Evolutionary conservation across 495 filamentous ascomycete species (phyloP).

Genomic region (Margaritispora aquatica): DNA sequence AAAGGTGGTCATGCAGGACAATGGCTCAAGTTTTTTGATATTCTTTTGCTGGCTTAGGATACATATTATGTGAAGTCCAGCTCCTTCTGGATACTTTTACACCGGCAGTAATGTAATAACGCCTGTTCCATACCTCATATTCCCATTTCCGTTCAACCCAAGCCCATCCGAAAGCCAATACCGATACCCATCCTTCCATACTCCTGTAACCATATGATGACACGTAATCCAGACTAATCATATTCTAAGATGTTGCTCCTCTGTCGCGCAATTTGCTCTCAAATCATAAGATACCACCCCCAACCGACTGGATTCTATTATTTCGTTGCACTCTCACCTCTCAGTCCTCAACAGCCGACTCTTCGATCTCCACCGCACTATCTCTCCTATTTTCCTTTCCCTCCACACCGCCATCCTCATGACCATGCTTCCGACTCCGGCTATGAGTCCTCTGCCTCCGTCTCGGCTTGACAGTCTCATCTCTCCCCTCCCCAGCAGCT

Average conservation of each 20-base stretch:
- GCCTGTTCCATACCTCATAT: neutral
- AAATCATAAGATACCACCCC: too few species aligned
- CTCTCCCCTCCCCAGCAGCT: neutral
- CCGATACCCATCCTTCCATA: neutral
- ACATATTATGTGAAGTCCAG: neutral
- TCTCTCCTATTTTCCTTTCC: neutral
- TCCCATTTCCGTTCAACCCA: neutral
- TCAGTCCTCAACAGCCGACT: neutral
- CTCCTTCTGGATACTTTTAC: neutral
- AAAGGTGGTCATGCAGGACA: too few species aligned
- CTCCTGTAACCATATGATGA: neutral
- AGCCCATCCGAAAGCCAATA: neutral
- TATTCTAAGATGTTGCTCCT: neutral
- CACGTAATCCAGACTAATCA: neutral
- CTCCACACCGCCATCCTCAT: neutral
- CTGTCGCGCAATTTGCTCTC: too few species aligned
- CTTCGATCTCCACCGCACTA: neutral
- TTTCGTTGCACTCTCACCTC: neutral
- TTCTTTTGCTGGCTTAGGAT: neutral
- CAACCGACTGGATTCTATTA: too few species aligned
- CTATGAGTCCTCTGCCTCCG: conserved; percentile 14
- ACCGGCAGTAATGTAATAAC: neutral
- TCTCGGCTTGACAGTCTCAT: conserved; percentile 1
- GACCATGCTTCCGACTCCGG: conserved; percentile 2
- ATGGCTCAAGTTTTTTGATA: too few species aligned